phyloP scores from a whole-genome alignment of 805 yeast species.

The Cyberlindnera lachancei region DNA sequence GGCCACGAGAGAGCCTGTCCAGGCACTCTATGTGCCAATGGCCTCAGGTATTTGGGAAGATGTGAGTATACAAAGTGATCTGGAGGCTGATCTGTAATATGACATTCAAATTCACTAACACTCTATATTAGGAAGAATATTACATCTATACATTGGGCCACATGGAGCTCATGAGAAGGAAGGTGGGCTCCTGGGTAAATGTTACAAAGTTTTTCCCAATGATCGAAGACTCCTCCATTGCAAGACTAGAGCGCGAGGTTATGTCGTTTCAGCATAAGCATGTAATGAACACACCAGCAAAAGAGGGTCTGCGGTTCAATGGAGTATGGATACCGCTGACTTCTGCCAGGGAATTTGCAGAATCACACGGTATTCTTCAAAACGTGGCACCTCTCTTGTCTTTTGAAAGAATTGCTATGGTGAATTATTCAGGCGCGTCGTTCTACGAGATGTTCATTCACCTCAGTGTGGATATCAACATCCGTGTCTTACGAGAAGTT shows the following conservation, averaged over 20 bases:
- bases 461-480: constrained; percentile 9
- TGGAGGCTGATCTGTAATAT: too few species aligned
- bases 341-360: constrained; percentile 18
- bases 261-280: not conserved
- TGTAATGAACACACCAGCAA: not conserved
- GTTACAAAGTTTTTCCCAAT: constrained; percentile 2
- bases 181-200: constrained; percentile 10
- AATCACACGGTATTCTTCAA: constrained; percentile 9
- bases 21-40: not conserved
- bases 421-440: constrained; percentile 16
- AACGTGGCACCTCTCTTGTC: constrained; percentile 15
- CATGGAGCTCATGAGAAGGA: constrained; percentile 2
- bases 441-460: constrained; percentile 22
- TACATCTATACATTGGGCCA: constrained; percentile 1
- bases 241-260: constrained; percentile 1
- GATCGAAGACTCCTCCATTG: not conserved
- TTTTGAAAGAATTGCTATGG: constrained; percentile 21
- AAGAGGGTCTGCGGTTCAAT: constrained; percentile 1
- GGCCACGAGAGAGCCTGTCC: constrained; percentile 3
- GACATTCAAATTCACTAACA: too few species aligned
- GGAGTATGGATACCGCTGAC: constrained; percentile 21
- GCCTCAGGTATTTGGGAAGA: not conserved
- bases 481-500: constrained; percentile 20
- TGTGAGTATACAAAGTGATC: too few species aligned
- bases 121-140: constrained; percentile 3